A percentile compares a stretch with the other conserved stretches of the same genome.
These are phyloP conservation scores for Asterionellopsis glacialis DNA, from an alignment of 108 stramenopile species.

Conservation along the genomic window DNA sequence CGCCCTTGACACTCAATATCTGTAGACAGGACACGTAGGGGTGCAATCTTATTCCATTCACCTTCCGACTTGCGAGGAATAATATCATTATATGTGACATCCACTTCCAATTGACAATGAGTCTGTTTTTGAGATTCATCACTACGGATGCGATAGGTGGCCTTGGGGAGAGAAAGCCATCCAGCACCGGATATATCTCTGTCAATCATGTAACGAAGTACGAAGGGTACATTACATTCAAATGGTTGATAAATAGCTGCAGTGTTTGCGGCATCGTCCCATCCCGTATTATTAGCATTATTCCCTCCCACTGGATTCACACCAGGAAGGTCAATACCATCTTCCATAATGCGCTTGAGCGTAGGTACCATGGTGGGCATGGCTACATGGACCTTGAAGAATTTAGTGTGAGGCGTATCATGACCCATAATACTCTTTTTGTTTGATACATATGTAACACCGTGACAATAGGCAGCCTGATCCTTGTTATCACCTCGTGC, in stretches of 20 bases:
- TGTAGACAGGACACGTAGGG: conserved; percentile 91
- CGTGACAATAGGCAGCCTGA: conserved; percentile 36
- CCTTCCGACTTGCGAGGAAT: conserved; percentile 87
- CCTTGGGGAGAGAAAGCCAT: conserved; percentile 90
- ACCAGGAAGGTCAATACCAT: conserved; percentile 85
- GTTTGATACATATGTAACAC: conserved; percentile 52
- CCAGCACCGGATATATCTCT: conserved; percentile 88
- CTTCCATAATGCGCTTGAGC: conserved; percentile 87
- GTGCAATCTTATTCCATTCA: conserved; percentile 95
- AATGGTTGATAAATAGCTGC: conserved; percentile 50
- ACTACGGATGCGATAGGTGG: conserved; percentile 74
- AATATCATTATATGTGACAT: conserved; percentile 89
- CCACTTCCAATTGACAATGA: conserved; percentile 94
- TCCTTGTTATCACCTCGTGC: conserved; percentile 12
- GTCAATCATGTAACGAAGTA: conserved; percentile 99
- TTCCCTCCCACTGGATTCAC: conserved; percentile 16
- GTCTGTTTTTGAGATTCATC: conserved; percentile 49
- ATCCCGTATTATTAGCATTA: neutral
- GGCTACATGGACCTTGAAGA: conserved; percentile 85
- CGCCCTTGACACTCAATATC: conserved; percentile 99
- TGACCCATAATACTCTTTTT: conserved; percentile 88
- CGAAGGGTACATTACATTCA: conserved; percentile 98
- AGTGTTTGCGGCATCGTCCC: conserved; percentile 1
- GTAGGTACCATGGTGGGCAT: conserved; percentile 92
- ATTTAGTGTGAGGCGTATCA: conserved; percentile 63